These are phyloP conservation scores for Cornus suecica DNA, from an alignment of 148 eudicot species.

Conservation along the genomic window DNA sequence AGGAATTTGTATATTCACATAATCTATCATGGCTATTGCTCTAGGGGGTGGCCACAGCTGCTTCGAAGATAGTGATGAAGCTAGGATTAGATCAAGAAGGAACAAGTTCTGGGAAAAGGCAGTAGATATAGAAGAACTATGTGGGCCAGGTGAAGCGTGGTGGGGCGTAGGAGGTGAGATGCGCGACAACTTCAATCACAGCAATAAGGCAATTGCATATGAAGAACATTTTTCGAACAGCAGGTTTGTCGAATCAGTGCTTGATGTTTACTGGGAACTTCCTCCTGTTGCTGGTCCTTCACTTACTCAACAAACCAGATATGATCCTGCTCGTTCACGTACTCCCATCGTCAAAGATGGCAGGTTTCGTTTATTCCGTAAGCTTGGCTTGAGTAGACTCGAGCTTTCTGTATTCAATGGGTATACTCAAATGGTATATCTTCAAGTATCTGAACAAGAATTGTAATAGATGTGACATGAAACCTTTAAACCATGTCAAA, in stretches of 20 bases:
- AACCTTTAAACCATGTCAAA: constrained; percentile 16
- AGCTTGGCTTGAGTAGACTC: constrained; percentile 60
- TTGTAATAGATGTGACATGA: constrained; percentile 13
- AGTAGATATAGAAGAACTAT: constrained; percentile 70
- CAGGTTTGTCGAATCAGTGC: constrained; percentile 83
- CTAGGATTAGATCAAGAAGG: constrained; percentile 67
- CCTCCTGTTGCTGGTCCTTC: constrained; percentile 98
- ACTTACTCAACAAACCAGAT: constrained; percentile 90
- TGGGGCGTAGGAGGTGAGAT: constrained; percentile 94
- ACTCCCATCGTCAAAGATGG: constrained; percentile 92
- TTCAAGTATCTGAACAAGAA: constrained; percentile 62
- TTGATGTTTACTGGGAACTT: constrained; percentile 92
- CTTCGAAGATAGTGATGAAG: constrained; percentile 91
- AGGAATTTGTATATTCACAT: background rate
- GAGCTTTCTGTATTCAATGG: constrained; percentile 87
- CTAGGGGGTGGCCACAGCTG: constrained; percentile 99
- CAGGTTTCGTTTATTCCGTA: constrained; percentile 70
- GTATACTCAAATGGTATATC: constrained; percentile 95
- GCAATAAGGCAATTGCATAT: constrained; percentile 68
- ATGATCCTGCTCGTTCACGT: constrained; percentile 82
- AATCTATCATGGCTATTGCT: background rate
- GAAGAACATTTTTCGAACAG: constrained; percentile 76
- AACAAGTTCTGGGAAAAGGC: constrained; percentile 93
- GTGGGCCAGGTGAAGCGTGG: constrained; percentile 90
- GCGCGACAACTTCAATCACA: constrained; percentile 95